Evolutionary conservation across 1,284 basidiomycete genomes (phyloP), one percentile per base, ranked within the genome.

Genomic region (Wolfiporia cocos): DNA sequence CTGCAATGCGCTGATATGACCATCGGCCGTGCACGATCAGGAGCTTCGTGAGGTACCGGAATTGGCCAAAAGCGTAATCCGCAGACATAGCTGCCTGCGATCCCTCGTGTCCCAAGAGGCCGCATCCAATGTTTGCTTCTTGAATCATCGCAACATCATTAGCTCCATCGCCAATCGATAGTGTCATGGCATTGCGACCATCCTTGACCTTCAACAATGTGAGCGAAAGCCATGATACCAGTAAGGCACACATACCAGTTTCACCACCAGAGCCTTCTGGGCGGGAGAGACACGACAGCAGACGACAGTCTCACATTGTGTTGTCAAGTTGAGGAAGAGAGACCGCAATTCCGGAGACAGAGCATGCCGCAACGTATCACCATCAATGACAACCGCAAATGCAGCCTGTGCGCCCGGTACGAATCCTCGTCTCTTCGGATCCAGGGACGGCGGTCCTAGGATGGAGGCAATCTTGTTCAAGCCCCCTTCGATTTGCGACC

Each of bases 41-140:
- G 31, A 98, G 68, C 60, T 93, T 91, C 1, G 92, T 95, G 46
- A 98, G 65, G 71, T 86, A 98, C 41, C 94, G 74, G 72, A 99
- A 99, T 60, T 98, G 95, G 2, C 92, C 94, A 67, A 98, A 94
- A 1, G 94, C 94, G 54, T 97, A 98, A 64, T 98, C 95, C 12
- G 95, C 93, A 18, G 92, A 96, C 93, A 98, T 98, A 34, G 94
- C 93, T 19, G 95, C 95, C 64, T 99, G 95, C 18, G 92, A 94
- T 41, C 95, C 95, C 63, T 99, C 95, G 34, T 95, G 77, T 40
- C 95, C 95, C 48, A 92, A 81, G 20, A 98, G 73, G 20, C 95
- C 95, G 56, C 94, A 92, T 4, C 95, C 95, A 52, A 96, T 85
- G 62, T 98, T 95, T 26, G 95, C 95, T 58, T 97, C 94, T 63